Conservation (phyloP, 1,284 basidiomycete genomes). For the Cutaneotrichosporon dermatis region DNA sequence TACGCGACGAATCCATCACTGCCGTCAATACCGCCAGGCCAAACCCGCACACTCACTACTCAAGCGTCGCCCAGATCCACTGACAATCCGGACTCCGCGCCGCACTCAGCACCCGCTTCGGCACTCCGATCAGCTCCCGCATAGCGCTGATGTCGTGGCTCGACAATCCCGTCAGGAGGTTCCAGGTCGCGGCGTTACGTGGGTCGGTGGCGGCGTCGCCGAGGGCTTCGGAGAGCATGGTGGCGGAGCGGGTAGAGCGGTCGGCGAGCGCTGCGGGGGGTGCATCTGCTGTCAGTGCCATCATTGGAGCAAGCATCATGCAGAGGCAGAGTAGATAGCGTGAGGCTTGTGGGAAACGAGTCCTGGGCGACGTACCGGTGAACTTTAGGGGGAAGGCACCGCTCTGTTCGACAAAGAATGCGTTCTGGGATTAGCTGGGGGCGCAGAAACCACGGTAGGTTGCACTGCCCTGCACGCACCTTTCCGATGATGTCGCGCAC, state of each 20-base stretch:
- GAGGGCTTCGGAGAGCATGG: constrained; percentile 30
- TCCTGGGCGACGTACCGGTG: neutral
- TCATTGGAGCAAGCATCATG: neutral
- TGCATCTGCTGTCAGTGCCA: constrained; percentile 40
- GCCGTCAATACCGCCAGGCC: neutral
- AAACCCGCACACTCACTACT: constrained; percentile 10
- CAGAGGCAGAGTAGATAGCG: no score
- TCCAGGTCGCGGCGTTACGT: constrained; percentile 35
- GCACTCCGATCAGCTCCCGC: constrained; percentile 49
- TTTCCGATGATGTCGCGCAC: constrained; percentile 51
- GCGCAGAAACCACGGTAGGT: no score
- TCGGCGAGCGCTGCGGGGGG: constrained; percentile 25
- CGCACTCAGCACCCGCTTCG: constrained; percentile 35
- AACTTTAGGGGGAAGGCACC: constrained; percentile 16
- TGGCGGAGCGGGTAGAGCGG: constrained; percentile 6
- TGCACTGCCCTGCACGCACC: constrained; percentile 21
- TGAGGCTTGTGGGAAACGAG: no score
- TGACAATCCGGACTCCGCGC: constrained; percentile 16
- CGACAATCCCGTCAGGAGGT: constrained; percentile 42
- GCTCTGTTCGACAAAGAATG: constrained; percentile 33
- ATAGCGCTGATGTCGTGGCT: constrained; percentile 50
- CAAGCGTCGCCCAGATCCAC: constrained; percentile 14
- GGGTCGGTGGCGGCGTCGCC: constrained; percentile 19
- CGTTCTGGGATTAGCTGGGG: constrained; percentile 34
- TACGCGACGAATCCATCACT: constrained; percentile 35